Evolutionary conservation across 1,139 yeast species (phyloP).

Genomic region (Lodderomyces orthopsilosis): DNA sequence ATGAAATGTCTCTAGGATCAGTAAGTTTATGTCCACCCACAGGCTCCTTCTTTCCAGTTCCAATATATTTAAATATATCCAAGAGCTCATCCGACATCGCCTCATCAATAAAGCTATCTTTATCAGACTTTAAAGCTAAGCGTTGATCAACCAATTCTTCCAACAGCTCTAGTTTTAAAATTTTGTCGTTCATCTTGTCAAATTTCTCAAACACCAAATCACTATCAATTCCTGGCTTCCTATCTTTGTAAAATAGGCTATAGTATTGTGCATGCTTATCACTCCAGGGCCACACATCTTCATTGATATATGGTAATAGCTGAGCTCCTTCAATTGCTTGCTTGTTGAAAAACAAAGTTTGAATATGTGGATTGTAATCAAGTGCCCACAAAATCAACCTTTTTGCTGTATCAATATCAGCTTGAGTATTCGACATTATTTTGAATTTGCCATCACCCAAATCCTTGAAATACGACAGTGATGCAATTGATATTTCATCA

Average conservation of each 20-base stretch:
- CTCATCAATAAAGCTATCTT: not conserved
- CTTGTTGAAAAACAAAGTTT: conserved; percentile 16
- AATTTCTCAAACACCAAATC: conserved; percentile 13
- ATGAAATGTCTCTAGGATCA: too few species aligned
- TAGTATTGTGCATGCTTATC: conserved; percentile 24
- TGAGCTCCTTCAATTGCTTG: conserved; percentile 6
- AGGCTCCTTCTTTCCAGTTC: not conserved
- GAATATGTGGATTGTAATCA: conserved; percentile 31
- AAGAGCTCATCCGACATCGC: conserved; percentile 3
- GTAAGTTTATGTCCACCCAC: not conserved
- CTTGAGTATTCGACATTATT: conserved; percentile 5
- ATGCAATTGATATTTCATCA: conserved; percentile 21
- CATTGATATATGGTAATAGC: conserved; percentile 31
- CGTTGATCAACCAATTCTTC: conserved; percentile 8
- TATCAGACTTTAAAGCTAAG: not conserved
- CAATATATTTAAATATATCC: not conserved
- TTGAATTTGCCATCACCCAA: conserved; percentile 16
- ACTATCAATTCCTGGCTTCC: conserved; percentile 5
- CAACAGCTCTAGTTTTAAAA: conserved; percentile 5
- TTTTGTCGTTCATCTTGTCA: conserved; percentile 11
- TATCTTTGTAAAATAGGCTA: conserved; percentile 4
- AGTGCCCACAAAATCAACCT: conserved; percentile 40
- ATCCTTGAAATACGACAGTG: conserved; percentile 36
- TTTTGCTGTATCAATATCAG: conserved; percentile 33
- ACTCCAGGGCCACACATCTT: conserved; percentile 36